phyloP scores from a whole-genome alignment of 495 filamentous ascomycete genomes.

The Aspergillus biplanus region DNA sequence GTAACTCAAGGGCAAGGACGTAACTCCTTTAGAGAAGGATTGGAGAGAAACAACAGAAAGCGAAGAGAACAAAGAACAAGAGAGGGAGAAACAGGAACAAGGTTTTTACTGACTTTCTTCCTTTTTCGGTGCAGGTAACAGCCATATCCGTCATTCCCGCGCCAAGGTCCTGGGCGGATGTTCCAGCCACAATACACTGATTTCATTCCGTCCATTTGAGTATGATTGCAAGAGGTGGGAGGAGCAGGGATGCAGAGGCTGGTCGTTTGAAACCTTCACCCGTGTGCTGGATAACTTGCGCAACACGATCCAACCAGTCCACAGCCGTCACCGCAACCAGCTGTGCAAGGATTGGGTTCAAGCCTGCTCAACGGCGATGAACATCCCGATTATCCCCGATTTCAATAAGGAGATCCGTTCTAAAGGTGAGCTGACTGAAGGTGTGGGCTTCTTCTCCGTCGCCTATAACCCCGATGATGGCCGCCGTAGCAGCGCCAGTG shows the following conservation, averaged over 20 bases:
- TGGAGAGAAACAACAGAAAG: not conserved
- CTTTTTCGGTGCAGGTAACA: constrained; percentile 63
- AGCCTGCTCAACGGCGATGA: constrained; percentile 69
- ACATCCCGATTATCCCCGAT: constrained; percentile 76
- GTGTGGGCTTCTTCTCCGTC: constrained; percentile 83
- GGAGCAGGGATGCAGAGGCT: constrained; percentile 70
- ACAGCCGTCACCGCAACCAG: constrained; percentile 76
- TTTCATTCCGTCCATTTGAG: constrained; percentile 82
- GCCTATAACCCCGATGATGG: constrained; percentile 83
- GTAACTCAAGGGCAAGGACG: not conserved
- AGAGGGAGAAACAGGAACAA: not conserved
- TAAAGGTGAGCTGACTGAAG: constrained; percentile 67
- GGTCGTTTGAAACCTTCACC: constrained; percentile 78
- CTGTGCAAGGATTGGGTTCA: constrained; percentile 82
- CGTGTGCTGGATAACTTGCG: constrained; percentile 73
- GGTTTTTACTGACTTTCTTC: constrained; percentile 16
- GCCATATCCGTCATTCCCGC: constrained; percentile 79
- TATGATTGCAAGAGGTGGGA: constrained; percentile 79
- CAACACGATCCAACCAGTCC: constrained; percentile 80
- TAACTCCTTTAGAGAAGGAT: not conserved
- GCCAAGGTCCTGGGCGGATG: constrained; percentile 86
- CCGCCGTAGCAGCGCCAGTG: constrained; percentile 74
- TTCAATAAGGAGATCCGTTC: constrained; percentile 78
- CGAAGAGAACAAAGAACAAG: not conserved
- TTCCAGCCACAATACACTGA: constrained; percentile 85